phyloP scores from a whole-genome alignment of 495 filamentous ascomycete genomes.

The Letharia columbiana region DNA sequence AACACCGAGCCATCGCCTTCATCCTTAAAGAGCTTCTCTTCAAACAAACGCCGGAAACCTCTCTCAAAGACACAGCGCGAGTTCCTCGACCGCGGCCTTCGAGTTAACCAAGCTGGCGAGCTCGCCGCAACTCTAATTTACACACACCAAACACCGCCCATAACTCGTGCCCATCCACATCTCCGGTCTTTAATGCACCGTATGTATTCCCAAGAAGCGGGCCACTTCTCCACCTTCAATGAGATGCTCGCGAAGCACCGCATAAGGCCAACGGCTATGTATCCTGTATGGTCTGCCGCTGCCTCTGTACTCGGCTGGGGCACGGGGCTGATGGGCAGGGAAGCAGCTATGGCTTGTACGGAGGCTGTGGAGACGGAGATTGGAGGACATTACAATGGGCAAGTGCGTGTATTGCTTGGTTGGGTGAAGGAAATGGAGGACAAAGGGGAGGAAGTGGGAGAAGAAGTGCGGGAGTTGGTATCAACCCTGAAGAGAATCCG shows the following conservation, averaged over 20 bases:
- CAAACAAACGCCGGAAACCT: conserved; percentile 45
- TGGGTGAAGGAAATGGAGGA: conserved; percentile 62
- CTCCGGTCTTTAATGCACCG: conserved; percentile 85
- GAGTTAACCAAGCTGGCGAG: conserved; percentile 87
- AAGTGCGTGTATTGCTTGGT: conserved; percentile 68
- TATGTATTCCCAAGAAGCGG: conserved; percentile 96
- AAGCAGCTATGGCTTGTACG: conserved; percentile 97
- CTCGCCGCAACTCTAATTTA: conserved; percentile 83
- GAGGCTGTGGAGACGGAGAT: conserved; percentile 99
- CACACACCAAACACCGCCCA: conserved; percentile 65
- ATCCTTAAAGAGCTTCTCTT: not conserved
- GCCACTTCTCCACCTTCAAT: conserved; percentile 82
- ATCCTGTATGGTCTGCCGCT: conserved; percentile 79
- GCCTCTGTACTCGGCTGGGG: conserved; percentile 82
- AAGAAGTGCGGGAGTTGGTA: conserved; percentile 68
- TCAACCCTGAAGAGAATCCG: conserved; percentile 69
- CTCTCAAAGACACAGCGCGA: conserved; percentile 61
- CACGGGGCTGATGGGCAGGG: conserved; percentile 80
- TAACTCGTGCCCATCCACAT: conserved; percentile 71
- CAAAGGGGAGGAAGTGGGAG: conserved; percentile 65
- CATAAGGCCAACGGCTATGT: conserved; percentile 87
- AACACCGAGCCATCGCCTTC: conserved; percentile 5
- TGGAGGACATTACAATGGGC: conserved; percentile 88
- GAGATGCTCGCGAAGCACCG: conserved; percentile 74
- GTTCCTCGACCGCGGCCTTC: conserved; percentile 73